Percentiles rank a stretch among this genome's conserved stretches.
Evolutionary conservation across 2,329 filamentous ascomycete species (phyloP).

Genomic region (Septoria petroselini): DNA sequence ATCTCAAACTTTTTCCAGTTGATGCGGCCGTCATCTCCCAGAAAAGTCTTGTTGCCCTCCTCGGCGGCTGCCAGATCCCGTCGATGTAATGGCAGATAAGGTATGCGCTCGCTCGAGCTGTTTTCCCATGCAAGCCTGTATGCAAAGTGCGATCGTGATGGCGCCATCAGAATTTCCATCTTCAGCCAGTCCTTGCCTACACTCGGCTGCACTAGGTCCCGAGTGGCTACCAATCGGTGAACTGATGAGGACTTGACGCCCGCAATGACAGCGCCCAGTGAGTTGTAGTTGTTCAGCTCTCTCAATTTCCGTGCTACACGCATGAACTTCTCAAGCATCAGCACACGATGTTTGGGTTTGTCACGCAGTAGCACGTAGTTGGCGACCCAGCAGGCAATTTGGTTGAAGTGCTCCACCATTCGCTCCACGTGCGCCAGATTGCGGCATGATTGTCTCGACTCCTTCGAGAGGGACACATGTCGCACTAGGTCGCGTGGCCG

Average conservation of each 20-base stretch:
- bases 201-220: constrained; percentile 67
- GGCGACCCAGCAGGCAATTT: constrained; percentile 55
- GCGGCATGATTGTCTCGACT: constrained; percentile 57
- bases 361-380: constrained; percentile 71
- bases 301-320: constrained; percentile 77
- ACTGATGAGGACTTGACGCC: constrained; percentile 87
- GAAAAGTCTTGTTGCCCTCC: constrained; percentile 85
- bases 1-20: constrained; percentile 99
- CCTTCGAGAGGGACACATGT: constrained; percentile 67
- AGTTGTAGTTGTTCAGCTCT: constrained; percentile 94
- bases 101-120: constrained; percentile 82
- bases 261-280: constrained; percentile 86
- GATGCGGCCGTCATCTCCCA: constrained; percentile 64
- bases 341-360: constrained; percentile 90
- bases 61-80: constrained; percentile 89
- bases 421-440: constrained; percentile 85
- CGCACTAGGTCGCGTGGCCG: constrained; percentile 88
- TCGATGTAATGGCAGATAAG: constrained; percentile 85
- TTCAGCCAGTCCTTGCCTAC: constrained; percentile 82
- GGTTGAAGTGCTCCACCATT: constrained; percentile 80
- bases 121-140: constrained; percentile 99
- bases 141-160: constrained; percentile 86
- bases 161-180: constrained; percentile 86
- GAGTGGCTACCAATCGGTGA: constrained; percentile 76
- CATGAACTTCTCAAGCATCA: constrained; percentile 95